Percentiles rank a stretch among this genome's conserved stretches.
phyloP scores from a whole-genome alignment of 768 basidiomycete genomes.

The Psilocybe subaeruginosa region DNA sequence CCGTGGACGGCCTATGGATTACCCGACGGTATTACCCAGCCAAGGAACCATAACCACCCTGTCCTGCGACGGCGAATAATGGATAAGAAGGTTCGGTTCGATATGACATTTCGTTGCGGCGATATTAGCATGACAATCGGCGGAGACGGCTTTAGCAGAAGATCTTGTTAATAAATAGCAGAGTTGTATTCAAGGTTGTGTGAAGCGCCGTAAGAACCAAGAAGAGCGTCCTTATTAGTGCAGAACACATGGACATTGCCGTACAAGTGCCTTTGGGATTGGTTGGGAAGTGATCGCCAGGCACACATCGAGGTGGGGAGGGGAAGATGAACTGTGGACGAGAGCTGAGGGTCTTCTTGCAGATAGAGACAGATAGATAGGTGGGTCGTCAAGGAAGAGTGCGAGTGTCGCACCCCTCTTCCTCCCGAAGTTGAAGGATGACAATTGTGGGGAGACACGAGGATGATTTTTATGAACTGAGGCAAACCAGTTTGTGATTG shows the following conservation, averaged over 20 bases:
- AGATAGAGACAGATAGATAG: not conserved
- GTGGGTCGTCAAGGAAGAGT: slow-evolving; percentile 1
- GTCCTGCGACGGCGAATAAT: no score
- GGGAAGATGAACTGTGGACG: no score
- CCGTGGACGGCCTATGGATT: no score
- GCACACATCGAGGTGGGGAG: not conserved
- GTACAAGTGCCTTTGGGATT: not conserved
- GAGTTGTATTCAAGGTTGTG: no score
- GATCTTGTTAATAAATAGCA: no score
- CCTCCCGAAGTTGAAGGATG: slow-evolving; percentile 11
- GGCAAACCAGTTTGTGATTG: slow-evolving; percentile 14
- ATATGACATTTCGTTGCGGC: no score
- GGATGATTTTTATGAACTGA: not conserved
- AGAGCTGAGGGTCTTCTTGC: not conserved
- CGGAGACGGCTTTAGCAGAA: no score
- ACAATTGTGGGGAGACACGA: slow-evolving; percentile 13
- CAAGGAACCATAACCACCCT: no score
- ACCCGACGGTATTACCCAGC: no score
- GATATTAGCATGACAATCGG: no score
- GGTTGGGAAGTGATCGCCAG: not conserved
- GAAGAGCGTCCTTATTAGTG: not conserved
- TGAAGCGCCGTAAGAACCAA: no score
- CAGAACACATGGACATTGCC: not conserved
- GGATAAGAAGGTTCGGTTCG: no score
- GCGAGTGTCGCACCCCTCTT: not conserved